Conservation (phyloP, 2,329 filamentous ascomycete species). For the Fusarium sp. region DNA sequence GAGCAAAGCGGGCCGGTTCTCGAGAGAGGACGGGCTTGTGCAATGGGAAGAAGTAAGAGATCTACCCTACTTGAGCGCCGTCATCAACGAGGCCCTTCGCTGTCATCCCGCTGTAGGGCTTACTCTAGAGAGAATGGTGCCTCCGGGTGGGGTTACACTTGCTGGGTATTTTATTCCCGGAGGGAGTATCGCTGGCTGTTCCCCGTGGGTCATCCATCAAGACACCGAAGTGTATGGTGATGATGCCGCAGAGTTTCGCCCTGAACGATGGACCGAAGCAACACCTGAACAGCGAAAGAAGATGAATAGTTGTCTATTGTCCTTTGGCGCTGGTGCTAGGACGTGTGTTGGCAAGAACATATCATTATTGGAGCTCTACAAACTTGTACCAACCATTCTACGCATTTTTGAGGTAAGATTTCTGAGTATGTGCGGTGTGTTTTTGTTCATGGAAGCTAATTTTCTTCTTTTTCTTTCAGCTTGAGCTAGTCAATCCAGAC, state of each 20-base stretch:
- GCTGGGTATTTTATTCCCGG: slow-evolving; percentile 69
- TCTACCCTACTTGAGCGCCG: slow-evolving; percentile 80
- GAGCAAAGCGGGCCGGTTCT: slow-evolving; percentile 61
- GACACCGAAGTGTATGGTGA: slow-evolving; percentile 73
- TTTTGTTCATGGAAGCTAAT: neutral
- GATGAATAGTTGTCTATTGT: slow-evolving; percentile 44
- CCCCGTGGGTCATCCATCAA: slow-evolving; percentile 78
- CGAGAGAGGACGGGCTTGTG: slow-evolving; percentile 64
- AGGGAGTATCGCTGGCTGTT: slow-evolving; percentile 78
- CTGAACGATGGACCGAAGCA: slow-evolving; percentile 71
- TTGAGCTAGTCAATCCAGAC: slow-evolving; percentile 61
- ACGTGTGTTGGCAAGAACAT: slow-evolving; percentile 77
- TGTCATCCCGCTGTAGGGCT: slow-evolving; percentile 78
- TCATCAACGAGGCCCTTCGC: slow-evolving; percentile 80
- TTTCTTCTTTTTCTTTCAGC: slow-evolving; percentile 48
- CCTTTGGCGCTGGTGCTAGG: slow-evolving; percentile 75
- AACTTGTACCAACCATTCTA: slow-evolving; percentile 59
- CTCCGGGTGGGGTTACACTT: slow-evolving; percentile 69
- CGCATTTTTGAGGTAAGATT: slow-evolving; percentile 25
- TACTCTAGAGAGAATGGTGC: slow-evolving; percentile 77
- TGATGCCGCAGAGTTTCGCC: slow-evolving; percentile 72
- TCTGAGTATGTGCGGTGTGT: too few relatives aligned
- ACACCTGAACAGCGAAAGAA: slow-evolving; percentile 53
- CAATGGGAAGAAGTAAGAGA: slow-evolving; percentile 75
- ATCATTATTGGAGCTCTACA: slow-evolving; percentile 69